Conservation (phyloP, 2,329 filamentous ascomycete genomes). For the Clarireedia paspali region DNA sequence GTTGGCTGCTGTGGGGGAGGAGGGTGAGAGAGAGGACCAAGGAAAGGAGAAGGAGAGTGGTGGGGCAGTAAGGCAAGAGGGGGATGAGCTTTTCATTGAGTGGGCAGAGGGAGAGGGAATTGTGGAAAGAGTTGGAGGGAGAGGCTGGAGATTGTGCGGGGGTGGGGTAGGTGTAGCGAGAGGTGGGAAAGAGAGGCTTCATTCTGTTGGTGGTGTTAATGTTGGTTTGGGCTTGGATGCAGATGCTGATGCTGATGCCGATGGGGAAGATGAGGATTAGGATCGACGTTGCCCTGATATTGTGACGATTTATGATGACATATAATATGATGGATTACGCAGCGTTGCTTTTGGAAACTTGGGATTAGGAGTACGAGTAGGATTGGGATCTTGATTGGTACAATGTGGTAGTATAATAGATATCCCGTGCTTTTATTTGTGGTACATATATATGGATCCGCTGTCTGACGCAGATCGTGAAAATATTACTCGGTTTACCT, state of each 20-base stretch:
- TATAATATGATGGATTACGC: neutral
- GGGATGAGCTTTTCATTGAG: slow-evolving; percentile 16
- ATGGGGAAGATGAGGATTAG: slow-evolving; percentile 21
- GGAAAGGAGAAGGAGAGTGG: neutral
- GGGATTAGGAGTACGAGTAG: too few species aligned
- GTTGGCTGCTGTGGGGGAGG: slow-evolving; percentile 25
- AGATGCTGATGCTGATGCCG: slow-evolving; percentile 12
- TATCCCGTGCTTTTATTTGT: too few species aligned
- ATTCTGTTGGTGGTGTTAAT: neutral
- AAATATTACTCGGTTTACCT: too few species aligned
- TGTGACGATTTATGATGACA: neutral
- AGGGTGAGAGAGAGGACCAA: too few species aligned
- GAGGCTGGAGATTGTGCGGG: slow-evolving; percentile 15
- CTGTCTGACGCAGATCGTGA: too few species aligned
- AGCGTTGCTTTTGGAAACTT: neutral
- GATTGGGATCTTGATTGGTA: too few species aligned
- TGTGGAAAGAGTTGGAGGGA: neutral
- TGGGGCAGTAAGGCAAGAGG: slow-evolving; percentile 7
- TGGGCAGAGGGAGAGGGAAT: slow-evolving; percentile 13
- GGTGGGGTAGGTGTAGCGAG: slow-evolving; percentile 1
- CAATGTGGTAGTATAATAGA: too few species aligned
- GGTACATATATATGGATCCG: too few species aligned
- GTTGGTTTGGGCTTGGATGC: neutral
- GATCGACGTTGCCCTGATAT: neutral
- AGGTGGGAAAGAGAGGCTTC: neutral